Evolutionary conservation across 1,139 yeast genomes (phyloP), one percentile per base, ranked within the genome.

Genomic region (Lodderomyces orthopsilosis): DNA sequence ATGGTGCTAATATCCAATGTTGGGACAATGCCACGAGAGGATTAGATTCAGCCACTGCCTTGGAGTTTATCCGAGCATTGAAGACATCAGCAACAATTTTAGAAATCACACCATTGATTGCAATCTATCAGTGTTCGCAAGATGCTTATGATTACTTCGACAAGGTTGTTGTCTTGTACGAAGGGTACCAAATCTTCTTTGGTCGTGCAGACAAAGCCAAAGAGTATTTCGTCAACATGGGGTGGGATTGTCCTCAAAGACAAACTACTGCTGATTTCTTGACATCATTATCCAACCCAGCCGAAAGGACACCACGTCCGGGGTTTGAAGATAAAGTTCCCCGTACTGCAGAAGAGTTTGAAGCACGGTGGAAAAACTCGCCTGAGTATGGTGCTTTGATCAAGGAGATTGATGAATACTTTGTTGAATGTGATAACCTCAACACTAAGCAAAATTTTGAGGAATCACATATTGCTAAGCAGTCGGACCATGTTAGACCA

Each of bases 71-170:
- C 45, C 74, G 79, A 54, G 83, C 91, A 19, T 66, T 87, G 54
- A 81, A 83, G 54, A 75, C 82, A 5, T 70, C 79, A 27, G 84
- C 94, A 2, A 68, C 75, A 30, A 64, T 85, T 42, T 65, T 79
- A 43, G 74, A 75, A 18, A 70, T 79, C 14, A 75, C 91, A 18
- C 79, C 89, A 2, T 65, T 85, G 40, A 84, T 88, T 48, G 88
- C 95, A 17, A 81, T 87, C 46, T 87, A 87, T 63, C 95, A 87
- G 66, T 87, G 93, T 54, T 82, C 91, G 14, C 90, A 87, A 64
- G 85, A 79, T 55, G 85, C 89, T 49, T 87, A 85, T 42, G 64
- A 63, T 45, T 64, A 82, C 47, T 88, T 88, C 57, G 91, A 87
- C 63, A 81, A 83, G 49, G 94, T 84, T 8, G 70, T 81, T 32